Conservation (phyloP, 495 filamentous ascomycete species). For the Rhypophila decipiens region DNA sequence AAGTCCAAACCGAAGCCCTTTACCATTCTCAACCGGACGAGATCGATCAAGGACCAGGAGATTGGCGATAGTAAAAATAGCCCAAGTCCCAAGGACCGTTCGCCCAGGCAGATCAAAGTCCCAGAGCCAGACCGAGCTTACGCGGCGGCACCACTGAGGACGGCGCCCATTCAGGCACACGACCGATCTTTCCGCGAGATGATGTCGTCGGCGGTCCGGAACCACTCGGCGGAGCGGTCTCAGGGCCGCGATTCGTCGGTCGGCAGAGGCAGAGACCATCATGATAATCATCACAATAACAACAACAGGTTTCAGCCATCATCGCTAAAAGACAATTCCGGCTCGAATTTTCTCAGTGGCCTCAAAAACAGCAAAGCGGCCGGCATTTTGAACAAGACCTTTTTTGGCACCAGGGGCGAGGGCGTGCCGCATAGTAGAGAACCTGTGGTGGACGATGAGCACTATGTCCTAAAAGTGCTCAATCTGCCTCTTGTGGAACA, state of each 20-base stretch:
- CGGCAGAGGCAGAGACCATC: slow-evolving; percentile 39
- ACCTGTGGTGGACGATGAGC: slow-evolving; percentile 56
- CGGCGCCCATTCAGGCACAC: slow-evolving; percentile 53
- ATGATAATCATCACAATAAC: too few relatives aligned
- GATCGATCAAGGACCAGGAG: slow-evolving; percentile 57
- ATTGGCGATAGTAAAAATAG: slow-evolving; percentile 34
- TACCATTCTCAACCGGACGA: slow-evolving; percentile 58
- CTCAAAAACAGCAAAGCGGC: slow-evolving; percentile 70
- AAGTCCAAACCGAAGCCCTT: slow-evolving; percentile 51
- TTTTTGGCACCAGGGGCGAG: slow-evolving; percentile 69
- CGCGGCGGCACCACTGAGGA: slow-evolving; percentile 24
- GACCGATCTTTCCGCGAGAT: slow-evolving; percentile 59
- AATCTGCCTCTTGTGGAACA: slow-evolving; percentile 77
- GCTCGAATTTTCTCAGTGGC: slow-evolving; percentile 62
- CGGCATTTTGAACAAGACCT: slow-evolving; percentile 67
- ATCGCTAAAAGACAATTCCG: slow-evolving; percentile 58
- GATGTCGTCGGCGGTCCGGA: slow-evolving; percentile 55
- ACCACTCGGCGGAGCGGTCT: slow-evolving; percentile 58
- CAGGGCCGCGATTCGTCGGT: slow-evolving; percentile 28
- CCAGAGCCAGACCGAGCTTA: slow-evolving; percentile 36
- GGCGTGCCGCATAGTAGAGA: slow-evolving; percentile 66
- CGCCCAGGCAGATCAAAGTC: slow-evolving; percentile 21
- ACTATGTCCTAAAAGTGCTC: slow-evolving; percentile 71
- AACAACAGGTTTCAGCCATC: slow-evolving; percentile 29
- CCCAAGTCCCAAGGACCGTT: slow-evolving; percentile 32